Evolutionary conservation across 768 basidiomycete species (phyloP).

Genomic region (Tephrocybe sp.): DNA sequence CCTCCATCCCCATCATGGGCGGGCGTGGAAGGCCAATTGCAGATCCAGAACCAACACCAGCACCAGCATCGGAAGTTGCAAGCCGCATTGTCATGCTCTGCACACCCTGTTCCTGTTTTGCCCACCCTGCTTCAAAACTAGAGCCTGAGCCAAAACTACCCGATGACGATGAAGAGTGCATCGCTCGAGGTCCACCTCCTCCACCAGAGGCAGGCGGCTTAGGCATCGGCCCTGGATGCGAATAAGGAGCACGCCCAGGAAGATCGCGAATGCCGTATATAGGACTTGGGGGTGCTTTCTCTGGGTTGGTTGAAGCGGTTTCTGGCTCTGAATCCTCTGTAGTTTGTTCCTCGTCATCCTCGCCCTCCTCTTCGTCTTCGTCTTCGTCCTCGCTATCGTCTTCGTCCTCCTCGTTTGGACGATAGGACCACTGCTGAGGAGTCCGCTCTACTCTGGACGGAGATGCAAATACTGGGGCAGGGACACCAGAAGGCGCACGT

Average conservation of each 20-base stretch:
- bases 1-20: conserved; percentile 5
- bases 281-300: conserved; percentile 27
- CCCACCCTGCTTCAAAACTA: conserved; percentile 2
- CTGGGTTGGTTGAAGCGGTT: not conserved
- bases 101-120: conserved; percentile 1
- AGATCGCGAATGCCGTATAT: conserved; percentile 48
- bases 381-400: conserved; percentile 6
- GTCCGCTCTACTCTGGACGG: not conserved
- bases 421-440: conserved; percentile 3
- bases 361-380: conserved; percentile 22
- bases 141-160: not conserved
- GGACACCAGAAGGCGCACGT: not conserved
- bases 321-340: conserved; percentile 18
- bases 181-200: not conserved
- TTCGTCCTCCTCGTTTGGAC: not conserved
- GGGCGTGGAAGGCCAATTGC: conserved; percentile 13
- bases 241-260: conserved; percentile 23
- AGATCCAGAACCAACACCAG: not conserved
- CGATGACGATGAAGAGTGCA: conserved; percentile 1
- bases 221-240: conserved; percentile 13
- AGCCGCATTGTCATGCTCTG: conserved; percentile 22
- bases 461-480: not conserved
- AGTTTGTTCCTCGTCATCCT: conserved; percentile 23
- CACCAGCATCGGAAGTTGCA: conserved; percentile 8
- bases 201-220: conserved; percentile 8